Evolutionary conservation across 148 eudicot species (phyloP).

Genomic region (Camellia japonica): DNA sequence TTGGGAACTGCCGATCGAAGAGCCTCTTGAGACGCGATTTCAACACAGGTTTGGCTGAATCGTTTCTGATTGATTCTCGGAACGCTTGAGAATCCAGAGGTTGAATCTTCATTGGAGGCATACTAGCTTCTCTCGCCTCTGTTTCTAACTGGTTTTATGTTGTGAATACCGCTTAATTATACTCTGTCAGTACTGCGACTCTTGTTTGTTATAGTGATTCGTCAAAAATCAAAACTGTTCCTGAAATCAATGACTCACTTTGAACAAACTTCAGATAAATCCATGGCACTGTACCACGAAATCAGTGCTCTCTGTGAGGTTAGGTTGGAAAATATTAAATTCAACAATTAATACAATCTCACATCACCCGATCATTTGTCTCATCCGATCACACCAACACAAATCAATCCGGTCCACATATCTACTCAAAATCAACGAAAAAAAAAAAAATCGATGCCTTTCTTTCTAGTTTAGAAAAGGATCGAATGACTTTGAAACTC

Average conservation of each 20-base stretch:
- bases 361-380: constrained; percentile 16
- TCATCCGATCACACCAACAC: not conserved
- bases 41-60: constrained; percentile 45
- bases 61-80: constrained; percentile 34
- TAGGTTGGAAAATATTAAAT: constrained; percentile 1
- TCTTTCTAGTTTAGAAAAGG: constrained; percentile 9
- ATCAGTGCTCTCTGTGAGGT: not conserved
- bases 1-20: constrained; percentile 62
- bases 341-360: constrained; percentile 12
- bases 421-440: not conserved
- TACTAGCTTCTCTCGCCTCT: not conserved
- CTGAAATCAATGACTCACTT: constrained; percentile 4
- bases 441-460: constrained; percentile 19
- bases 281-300: not conserved
- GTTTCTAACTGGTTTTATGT: too few species aligned
- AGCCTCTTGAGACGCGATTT: constrained; percentile 63
- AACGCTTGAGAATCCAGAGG: constrained; percentile 47
- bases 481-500: constrained; percentile 22
- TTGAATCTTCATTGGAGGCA: constrained; percentile 75
- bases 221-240: constrained; percentile 4
- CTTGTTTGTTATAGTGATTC: not conserved
- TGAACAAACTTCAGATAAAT: not conserved
- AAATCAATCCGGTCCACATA: not conserved
- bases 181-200: not conserved
- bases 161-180: not conserved